Conservation (phyloP, 176 grass and related monocot genomes). For the Zea luxurians region DNA sequence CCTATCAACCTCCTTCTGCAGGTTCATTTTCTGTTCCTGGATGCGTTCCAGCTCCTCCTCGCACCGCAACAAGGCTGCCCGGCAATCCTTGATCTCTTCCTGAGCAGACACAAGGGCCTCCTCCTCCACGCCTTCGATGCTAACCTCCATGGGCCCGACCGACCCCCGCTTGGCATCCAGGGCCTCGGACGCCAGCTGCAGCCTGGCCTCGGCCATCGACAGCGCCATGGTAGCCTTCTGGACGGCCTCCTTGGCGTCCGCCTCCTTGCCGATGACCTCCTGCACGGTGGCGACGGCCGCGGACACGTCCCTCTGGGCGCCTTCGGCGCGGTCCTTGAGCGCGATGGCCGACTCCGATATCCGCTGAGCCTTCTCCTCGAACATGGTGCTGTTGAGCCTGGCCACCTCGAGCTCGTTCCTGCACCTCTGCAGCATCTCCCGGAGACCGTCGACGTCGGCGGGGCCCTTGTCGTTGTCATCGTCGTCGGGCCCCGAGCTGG, state of each 20-base stretch:
- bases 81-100: slow-evolving; percentile 67
- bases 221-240: slow-evolving; percentile 79
- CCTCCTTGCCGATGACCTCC: slow-evolving; percentile 72
- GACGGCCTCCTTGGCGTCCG: slow-evolving; percentile 68
- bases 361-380: slow-evolving; percentile 80
- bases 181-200: slow-evolving; percentile 64
- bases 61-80: slow-evolving; percentile 41
- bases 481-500: slow-evolving; percentile 37
- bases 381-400: slow-evolving; percentile 79
- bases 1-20: slow-evolving; percentile 86
- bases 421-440: slow-evolving; percentile 56
- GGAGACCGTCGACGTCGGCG: slow-evolving; percentile 44
- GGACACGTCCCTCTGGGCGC: slow-evolving; percentile 54
- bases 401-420: slow-evolving; percentile 73
- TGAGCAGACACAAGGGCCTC: slow-evolving; percentile 48
- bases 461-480: slow-evolving; percentile 7
- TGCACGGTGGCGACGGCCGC: slow-evolving; percentile 53
- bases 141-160: slow-evolving; percentile 41
- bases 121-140: slow-evolving; percentile 54
- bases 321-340: slow-evolving; percentile 73
- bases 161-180: slow-evolving; percentile 51
- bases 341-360: slow-evolving; percentile 86
- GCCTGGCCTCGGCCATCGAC: slow-evolving; percentile 75
- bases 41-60: slow-evolving; percentile 56
- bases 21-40: slow-evolving; percentile 53